Percentiles rank a stretch among this genome's conserved stretches.
Conservation (phyloP, 371 early-diverging fungal species). For the Rhizopus microsporus region DNA sequence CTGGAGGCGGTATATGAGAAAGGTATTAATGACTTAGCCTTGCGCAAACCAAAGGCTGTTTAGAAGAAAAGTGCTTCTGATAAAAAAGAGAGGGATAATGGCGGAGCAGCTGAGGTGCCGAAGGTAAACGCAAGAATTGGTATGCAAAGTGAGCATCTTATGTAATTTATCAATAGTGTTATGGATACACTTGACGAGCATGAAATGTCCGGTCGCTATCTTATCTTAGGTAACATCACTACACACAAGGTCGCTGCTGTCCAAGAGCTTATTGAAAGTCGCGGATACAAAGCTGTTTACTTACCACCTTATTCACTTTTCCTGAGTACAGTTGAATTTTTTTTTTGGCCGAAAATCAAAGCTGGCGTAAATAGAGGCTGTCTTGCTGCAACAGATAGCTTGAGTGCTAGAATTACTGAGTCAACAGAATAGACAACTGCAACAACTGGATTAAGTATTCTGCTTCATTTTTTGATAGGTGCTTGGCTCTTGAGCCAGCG, state of each 20-base stretch:
- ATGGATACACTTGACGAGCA: conserved; percentile 8
- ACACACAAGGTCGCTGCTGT: conserved; percentile 14
- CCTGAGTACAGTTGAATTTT: conserved; percentile 2
- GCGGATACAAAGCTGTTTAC: conserved; percentile 14
- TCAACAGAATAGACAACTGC: conserved; percentile 6
- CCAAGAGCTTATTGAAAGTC: conserved; percentile 10
- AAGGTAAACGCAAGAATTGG: conserved; percentile 19
- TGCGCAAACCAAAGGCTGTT: conserved; percentile 16
- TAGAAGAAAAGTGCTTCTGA: conserved; percentile 12
- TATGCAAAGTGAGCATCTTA: conserved; percentile 15
- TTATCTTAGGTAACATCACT: conserved; percentile 12
- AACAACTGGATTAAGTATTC: conserved; percentile 11
- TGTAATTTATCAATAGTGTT: conserved; percentile 14
- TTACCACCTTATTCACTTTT: conserved; percentile 19
- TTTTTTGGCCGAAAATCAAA: conserved; percentile 13
- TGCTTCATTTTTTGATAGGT: conserved; percentile 11
- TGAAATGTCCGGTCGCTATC: conserved; percentile 13
- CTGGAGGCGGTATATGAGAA: conserved; percentile 13
- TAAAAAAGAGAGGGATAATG: conserved; percentile 15
- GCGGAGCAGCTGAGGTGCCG: conserved; percentile 1
- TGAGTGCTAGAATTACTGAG: conserved; percentile 11
- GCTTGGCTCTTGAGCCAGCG: conserved; percentile 9
- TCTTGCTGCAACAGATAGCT: conserved; percentile 10
- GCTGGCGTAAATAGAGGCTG: conserved; percentile 9
- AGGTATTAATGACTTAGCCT: conserved; percentile 6